Conservation (phyloP, 2,329 filamentous ascomycete species). For the Zelopaecilomyces penicillatus region DNA sequence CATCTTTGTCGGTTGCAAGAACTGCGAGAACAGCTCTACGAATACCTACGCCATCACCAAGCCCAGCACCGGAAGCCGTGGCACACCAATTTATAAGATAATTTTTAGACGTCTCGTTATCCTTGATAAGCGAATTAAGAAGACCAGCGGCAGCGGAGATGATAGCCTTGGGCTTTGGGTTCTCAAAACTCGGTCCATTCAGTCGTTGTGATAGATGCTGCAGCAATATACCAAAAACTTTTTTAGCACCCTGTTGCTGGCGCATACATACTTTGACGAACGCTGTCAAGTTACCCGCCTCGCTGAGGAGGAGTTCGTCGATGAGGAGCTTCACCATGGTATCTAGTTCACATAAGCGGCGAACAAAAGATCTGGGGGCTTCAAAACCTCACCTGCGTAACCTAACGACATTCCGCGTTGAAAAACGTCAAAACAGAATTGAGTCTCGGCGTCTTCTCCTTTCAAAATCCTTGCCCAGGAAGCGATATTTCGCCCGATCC, state of each 20-base stretch:
- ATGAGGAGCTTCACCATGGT: constrained; percentile 28
- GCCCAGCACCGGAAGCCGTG: constrained; percentile 53
- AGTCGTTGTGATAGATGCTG: constrained; percentile 39
- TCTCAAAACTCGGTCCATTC: constrained; percentile 23
- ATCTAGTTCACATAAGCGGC: constrained; percentile 27
- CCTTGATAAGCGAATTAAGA: constrained; percentile 40
- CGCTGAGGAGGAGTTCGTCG: constrained; percentile 28
- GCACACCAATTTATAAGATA: constrained; percentile 58
- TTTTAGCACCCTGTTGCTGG: constrained; percentile 19
- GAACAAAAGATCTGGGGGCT: not conserved
- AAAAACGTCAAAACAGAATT: constrained; percentile 39
- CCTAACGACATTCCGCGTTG: constrained; percentile 61
- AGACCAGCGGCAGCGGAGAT: constrained; percentile 53
- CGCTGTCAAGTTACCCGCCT: constrained; percentile 9
- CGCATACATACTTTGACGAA: constrained; percentile 25
- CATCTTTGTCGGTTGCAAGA: constrained; percentile 42
- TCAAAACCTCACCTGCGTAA: constrained; percentile 51
- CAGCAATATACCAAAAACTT: constrained; percentile 19
- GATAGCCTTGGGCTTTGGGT: constrained; percentile 21
- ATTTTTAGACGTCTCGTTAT: constrained; percentile 39
- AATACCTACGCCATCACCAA: constrained; percentile 56
- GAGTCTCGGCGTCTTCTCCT: constrained; percentile 27
- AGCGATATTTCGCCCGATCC: constrained; percentile 61
- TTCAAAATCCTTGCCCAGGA: constrained; percentile 28
- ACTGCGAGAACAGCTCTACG: constrained; percentile 57